These are phyloP conservation scores for Cinnamomum chago DNA, from an alignment of 164 flowering plant species.

Conservation along the genomic window DNA sequence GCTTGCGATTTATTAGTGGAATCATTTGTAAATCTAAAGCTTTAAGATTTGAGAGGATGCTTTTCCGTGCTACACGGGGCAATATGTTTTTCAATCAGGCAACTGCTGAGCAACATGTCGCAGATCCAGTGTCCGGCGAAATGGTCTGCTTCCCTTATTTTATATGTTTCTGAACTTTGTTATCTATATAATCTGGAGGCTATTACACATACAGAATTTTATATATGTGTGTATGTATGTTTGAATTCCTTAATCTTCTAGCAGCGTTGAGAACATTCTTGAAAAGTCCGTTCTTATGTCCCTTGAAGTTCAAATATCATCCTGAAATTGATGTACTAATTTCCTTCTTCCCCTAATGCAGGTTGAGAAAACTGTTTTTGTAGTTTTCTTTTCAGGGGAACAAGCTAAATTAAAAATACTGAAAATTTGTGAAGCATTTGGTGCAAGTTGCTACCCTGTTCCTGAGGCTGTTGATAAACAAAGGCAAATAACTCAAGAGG, in stretches of 20 bases:
- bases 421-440: conserved; percentile 97
- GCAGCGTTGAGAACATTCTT: background rate
- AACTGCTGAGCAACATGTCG: conserved; percentile 63
- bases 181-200: background rate
- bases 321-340: background rate
- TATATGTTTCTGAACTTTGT: background rate
- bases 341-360: conserved; percentile 25
- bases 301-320: background rate
- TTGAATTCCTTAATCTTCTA: background rate
- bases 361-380: conserved; percentile 92
- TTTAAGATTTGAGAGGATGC: conserved; percentile 88
- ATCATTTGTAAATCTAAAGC: conserved; percentile 74
- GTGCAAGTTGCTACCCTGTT: conserved; percentile 97
- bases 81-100: conserved; percentile 98
- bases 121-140: conserved; percentile 80
- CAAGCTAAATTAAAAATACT: conserved; percentile 88
- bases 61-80: conserved; percentile 97
- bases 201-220: background rate
- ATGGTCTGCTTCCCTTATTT: conserved; percentile 40
- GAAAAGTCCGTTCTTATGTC: background rate
- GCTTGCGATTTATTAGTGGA: conserved; percentile 89
- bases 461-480: conserved; percentile 84
- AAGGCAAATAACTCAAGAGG: conserved; percentile 85
- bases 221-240: background rate
- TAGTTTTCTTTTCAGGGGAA: conserved; percentile 96